phyloP scores from a whole-genome alignment of 441 rosid species.

The Pelargonium australe region DNA sequence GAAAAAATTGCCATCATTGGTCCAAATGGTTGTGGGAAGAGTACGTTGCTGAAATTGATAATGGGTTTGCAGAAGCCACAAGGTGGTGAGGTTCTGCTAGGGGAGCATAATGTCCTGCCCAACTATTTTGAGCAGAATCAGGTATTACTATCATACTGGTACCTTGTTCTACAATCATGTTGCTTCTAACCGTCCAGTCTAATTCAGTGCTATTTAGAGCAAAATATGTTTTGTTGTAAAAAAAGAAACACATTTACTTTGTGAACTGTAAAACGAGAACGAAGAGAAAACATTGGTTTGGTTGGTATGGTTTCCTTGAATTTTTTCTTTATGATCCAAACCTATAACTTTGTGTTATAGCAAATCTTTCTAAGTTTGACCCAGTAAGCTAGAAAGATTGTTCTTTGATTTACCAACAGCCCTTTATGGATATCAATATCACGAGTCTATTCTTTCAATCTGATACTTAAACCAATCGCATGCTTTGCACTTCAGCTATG shows the following conservation, averaged over 20 bases:
- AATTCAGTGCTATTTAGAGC: not conserved
- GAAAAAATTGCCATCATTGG: constrained; percentile 87
- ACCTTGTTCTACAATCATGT: not conserved
- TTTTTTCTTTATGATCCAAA: not conserved
- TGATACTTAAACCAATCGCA: not conserved
- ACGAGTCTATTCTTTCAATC: not conserved
- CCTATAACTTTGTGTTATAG: not conserved
- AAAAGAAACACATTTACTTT: not conserved
- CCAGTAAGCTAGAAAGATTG: not conserved
- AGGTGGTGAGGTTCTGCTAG: constrained; percentile 65
- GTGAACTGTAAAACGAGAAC: not conserved
- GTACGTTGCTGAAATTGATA: constrained; percentile 76
- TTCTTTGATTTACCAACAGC: not conserved
- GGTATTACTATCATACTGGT: constrained; percentile 29
- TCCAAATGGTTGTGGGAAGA: constrained; percentile 95
- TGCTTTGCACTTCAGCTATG: constrained; percentile 1
- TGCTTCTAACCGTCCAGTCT: not conserved
- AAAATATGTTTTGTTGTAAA: not conserved
- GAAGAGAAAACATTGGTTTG: not conserved
- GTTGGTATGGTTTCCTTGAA: not conserved
- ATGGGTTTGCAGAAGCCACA: constrained; percentile 72
- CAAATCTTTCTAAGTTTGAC: not conserved
- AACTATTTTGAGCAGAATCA: constrained; percentile 99
- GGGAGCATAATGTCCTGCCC: constrained; percentile 91
- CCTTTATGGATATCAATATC: not conserved